Conservation (phyloP, 495 filamentous ascomycete species). For the Penicillium subrubescens region DNA sequence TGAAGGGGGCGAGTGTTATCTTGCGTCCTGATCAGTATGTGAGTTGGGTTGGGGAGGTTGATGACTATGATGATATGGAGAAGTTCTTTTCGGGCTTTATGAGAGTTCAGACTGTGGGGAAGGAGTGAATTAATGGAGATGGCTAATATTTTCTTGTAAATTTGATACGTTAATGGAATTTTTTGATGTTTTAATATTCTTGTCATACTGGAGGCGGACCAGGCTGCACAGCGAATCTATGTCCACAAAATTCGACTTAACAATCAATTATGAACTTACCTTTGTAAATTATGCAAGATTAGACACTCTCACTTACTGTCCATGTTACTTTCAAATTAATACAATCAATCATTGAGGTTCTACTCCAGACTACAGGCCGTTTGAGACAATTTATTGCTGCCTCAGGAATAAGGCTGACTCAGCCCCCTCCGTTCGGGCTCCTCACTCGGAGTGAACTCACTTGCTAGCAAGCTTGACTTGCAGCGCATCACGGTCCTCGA, state of each 20-base stretch:
- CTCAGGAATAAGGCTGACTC: slow-evolving; percentile 2
- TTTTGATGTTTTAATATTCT: not conserved
- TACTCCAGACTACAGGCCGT: not conserved
- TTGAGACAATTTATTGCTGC: not conserved
- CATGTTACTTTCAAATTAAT: no score
- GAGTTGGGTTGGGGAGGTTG: slow-evolving; percentile 57
- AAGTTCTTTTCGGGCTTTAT: slow-evolving; percentile 20
- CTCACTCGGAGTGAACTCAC: not conserved
- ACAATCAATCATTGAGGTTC: not conserved
- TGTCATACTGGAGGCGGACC: not conserved
- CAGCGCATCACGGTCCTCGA: not conserved
- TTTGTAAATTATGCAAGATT: not conserved
- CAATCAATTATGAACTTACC: not conserved
- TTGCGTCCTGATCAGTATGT: slow-evolving; percentile 67
- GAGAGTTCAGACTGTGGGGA: slow-evolving; percentile 3
- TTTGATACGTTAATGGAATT: not conserved
- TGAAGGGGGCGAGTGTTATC: slow-evolving; percentile 58
- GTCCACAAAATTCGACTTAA: not conserved
- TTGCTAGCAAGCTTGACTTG: not conserved
- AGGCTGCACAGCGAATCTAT: not conserved
- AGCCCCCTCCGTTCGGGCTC: slow-evolving; percentile 1
- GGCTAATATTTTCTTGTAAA: not conserved
- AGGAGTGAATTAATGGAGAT: not conserved
- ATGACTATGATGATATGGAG: slow-evolving; percentile 38
- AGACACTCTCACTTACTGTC: no score